phyloP scores from a whole-genome alignment of 192 early-diverging fungal species.

The Backusella australiensis region DNA sequence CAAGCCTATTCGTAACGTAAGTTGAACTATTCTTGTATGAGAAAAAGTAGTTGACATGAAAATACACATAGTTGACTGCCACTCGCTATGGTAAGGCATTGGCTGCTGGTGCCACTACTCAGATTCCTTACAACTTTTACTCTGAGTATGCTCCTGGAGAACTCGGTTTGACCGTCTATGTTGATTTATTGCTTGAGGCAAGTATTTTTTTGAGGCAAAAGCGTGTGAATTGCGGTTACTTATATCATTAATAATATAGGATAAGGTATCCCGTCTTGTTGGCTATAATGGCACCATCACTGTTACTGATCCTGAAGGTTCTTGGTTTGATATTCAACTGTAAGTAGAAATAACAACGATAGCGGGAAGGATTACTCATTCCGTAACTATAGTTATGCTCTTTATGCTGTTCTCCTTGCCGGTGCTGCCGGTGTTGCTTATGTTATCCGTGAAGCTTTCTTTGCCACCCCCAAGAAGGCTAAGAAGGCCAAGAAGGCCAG shows the following conservation, averaged over 20 bases:
- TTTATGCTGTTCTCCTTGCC: conserved; percentile 44
- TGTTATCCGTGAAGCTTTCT: conserved; percentile 45
- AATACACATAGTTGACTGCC: conserved; percentile 25
- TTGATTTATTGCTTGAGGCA: conserved; percentile 44
- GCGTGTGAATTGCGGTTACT: not conserved
- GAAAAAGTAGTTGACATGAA: no score
- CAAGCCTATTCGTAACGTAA: conserved; percentile 41
- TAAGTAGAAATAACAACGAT: conserved; percentile 26
- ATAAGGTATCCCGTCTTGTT: conserved; percentile 33
- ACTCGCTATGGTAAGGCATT: conserved; percentile 34
- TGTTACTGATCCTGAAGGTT: conserved; percentile 44
- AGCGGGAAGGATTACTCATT: not conserved
- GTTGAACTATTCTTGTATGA: not conserved
- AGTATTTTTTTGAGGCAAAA: not conserved
- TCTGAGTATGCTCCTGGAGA: conserved; percentile 47
- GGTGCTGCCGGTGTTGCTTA: conserved; percentile 43
- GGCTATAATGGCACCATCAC: conserved; percentile 47
- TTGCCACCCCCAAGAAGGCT: conserved; percentile 33
- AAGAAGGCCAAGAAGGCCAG: conserved; percentile 31
- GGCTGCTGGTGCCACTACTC: conserved; percentile 29
- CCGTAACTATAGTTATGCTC: conserved; percentile 37
- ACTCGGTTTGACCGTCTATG: conserved; percentile 39
- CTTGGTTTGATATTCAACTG: conserved; percentile 60
- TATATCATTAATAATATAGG: conserved; percentile 22
- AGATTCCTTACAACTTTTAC: conserved; percentile 45